Conservation (phyloP, 1,284 basidiomycete species). For the Inonotus obliquus region DNA sequence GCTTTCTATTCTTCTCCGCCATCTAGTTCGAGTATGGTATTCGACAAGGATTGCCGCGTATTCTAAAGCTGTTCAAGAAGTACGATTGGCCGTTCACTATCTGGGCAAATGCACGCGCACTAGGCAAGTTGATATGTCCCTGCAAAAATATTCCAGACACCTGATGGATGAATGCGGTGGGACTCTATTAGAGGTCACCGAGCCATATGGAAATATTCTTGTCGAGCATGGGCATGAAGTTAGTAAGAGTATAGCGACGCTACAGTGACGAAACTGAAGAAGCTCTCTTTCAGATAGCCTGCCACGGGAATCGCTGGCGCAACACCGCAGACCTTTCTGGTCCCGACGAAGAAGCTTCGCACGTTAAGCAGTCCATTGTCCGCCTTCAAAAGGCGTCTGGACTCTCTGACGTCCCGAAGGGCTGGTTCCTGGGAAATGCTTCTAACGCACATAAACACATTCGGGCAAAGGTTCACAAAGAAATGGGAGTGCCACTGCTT, state of each 20-base stretch:
- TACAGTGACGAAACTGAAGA: not conserved
- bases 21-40: conserved; percentile 31
- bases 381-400: conserved; percentile 2
- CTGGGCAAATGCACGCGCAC: conserved; percentile 32
- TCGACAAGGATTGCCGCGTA: conserved; percentile 34
- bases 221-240: conserved; percentile 1
- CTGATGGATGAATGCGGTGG: conserved; percentile 29
- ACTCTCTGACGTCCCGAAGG: not conserved
- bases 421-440: conserved; percentile 19
- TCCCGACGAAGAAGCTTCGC: not conserved
- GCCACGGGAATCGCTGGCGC: conserved; percentile 2
- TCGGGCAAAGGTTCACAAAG: conserved; percentile 21
- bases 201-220: conserved; percentile 1
- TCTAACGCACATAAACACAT: conserved; percentile 20
- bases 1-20: not conserved
- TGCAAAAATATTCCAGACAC: conserved; percentile 28
- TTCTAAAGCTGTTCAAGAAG: conserved; percentile 28
- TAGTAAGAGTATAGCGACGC: not conserved
- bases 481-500: conserved; percentile 22
- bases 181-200: conserved; percentile 31
- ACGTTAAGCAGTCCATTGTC: conserved; percentile 23
- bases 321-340: conserved; percentile 4
- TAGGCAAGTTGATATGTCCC: conserved; percentile 29
- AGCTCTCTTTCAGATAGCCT: not conserved
- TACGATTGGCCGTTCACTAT: conserved; percentile 27